phyloP scores from a whole-genome alignment of 345 rosid species.

The Murraya koenigii region DNA sequence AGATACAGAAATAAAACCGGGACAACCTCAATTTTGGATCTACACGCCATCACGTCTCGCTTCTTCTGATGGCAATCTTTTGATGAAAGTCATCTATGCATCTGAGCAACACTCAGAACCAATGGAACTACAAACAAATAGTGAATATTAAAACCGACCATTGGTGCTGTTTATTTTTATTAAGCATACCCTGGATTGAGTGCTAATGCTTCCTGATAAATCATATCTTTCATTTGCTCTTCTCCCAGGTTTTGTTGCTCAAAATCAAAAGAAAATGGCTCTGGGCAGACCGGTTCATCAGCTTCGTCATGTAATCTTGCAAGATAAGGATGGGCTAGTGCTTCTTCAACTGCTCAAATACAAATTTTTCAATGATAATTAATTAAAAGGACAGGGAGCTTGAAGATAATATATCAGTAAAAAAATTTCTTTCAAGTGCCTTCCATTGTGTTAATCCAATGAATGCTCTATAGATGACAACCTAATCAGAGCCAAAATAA shows the following conservation, averaged over 20 bases:
- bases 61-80: constrained; percentile 5
- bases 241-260: constrained; percentile 79
- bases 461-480: not conserved
- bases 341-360: constrained; percentile 75
- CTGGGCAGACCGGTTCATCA: constrained; percentile 83
- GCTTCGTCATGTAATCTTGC: constrained; percentile 76
- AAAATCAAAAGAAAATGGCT: constrained; percentile 80
- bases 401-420: not conserved
- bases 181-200: constrained; percentile 71
- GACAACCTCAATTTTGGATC: not conserved
- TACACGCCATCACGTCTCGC: not conserved
- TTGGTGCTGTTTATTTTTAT: constrained; percentile 4
- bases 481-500: not conserved
- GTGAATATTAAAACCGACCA: not conserved
- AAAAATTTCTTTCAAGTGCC: not conserved
- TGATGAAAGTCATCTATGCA: not conserved
- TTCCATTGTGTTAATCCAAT: not conserved
- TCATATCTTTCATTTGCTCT: constrained; percentile 92
- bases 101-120: not conserved
- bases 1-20: not conserved
- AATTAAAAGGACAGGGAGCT: not conserved
- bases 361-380: constrained; percentile 3
- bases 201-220: constrained; percentile 71
- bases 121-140: not conserved
- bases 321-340: constrained; percentile 85